Evolutionary conservation across 495 filamentous ascomycete genomes (phyloP).

Genomic region (Lineolata rhizophorae): DNA sequence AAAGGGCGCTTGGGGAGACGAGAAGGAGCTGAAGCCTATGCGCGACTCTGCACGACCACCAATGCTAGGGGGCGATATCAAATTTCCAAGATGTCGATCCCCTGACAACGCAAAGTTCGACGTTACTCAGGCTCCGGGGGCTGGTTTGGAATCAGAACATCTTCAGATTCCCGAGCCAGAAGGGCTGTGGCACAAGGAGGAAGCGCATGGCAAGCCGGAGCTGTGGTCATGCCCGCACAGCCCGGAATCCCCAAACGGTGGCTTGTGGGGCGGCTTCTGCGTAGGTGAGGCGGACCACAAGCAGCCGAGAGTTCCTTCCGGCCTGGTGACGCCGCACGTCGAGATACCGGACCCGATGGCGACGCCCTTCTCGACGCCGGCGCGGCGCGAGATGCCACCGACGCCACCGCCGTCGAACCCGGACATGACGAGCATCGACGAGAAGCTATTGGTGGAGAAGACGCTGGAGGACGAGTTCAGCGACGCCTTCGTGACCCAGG

Average conservation of each 20-base stretch:
- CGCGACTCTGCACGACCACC: constrained; percentile 41
- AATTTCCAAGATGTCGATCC: constrained; percentile 53
- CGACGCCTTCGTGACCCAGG: constrained; percentile 76
- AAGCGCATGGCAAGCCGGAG: background rate
- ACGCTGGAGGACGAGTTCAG: constrained; percentile 43
- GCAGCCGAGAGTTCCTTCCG: constrained; percentile 12
- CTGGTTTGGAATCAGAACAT: no score
- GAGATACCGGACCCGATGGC: constrained; percentile 13
- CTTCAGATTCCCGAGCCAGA: constrained; percentile 6
- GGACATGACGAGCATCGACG: constrained; percentile 18
- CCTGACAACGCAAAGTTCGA: constrained; percentile 67
- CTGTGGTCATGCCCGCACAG: background rate
- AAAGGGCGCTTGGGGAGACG: constrained; percentile 22
- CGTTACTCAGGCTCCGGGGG: constrained; percentile 22
- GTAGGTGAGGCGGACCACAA: constrained; percentile 7
- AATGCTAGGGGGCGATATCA: constrained; percentile 61
- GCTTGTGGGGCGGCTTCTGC: constrained; percentile 22
- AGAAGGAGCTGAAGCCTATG: constrained; percentile 25
- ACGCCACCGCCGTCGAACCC: constrained; percentile 10
- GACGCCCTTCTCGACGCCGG: constrained; percentile 7
- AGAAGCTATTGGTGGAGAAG: constrained; percentile 24
- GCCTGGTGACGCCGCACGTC: constrained; percentile 15
- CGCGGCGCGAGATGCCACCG: constrained; percentile 8
- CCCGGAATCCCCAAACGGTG: constrained; percentile 8
- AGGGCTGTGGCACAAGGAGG: constrained; percentile 16